A percentile compares a stretch with the other conserved stretches of the same genome.
These are phyloP conservation scores for Myochromella boudieri DNA, from an alignment of 768 basidiomycete genomes.

Conservation along the genomic window DNA sequence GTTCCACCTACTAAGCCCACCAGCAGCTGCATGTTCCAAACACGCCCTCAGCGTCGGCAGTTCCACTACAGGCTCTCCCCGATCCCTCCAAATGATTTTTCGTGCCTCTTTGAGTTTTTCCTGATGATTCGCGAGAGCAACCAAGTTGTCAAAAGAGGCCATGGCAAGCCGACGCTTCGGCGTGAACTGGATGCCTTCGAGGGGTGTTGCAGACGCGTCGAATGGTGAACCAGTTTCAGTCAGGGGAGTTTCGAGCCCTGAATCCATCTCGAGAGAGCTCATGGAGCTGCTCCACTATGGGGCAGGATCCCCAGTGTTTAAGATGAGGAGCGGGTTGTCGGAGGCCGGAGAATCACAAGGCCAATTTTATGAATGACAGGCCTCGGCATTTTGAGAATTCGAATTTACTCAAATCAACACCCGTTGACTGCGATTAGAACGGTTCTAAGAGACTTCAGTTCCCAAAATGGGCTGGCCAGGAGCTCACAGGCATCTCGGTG, in stretches of 20 bases:
- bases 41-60: slow-evolving; percentile 64
- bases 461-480: too few species aligned
- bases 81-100: slow-evolving; percentile 80
- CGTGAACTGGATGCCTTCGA: slow-evolving; percentile 43
- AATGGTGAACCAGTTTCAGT: slow-evolving; percentile 14
- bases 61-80: slow-evolving; percentile 74
- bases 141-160: slow-evolving; percentile 81
- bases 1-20: slow-evolving; percentile 66
- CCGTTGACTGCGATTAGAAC: too few species aligned
- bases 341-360: slow-evolving; percentile 2
- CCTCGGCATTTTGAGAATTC: not conserved
- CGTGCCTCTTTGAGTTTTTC: slow-evolving; percentile 71
- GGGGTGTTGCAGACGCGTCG: slow-evolving; percentile 6
- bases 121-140: slow-evolving; percentile 82
- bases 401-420: too few species aligned
- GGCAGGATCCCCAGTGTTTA: not conserved
- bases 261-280: slow-evolving; percentile 13
- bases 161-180: slow-evolving; percentile 56
- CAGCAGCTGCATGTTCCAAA: slow-evolving; percentile 66
- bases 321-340: not conserved
- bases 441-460: too few species aligned
- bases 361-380: not conserved
- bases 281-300: not conserved
- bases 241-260: slow-evolving; percentile 11
- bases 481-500: too few species aligned